Evolutionary conservation across 1,139 yeast species (phyloP).

Genomic region (Candida smagusa): DNA sequence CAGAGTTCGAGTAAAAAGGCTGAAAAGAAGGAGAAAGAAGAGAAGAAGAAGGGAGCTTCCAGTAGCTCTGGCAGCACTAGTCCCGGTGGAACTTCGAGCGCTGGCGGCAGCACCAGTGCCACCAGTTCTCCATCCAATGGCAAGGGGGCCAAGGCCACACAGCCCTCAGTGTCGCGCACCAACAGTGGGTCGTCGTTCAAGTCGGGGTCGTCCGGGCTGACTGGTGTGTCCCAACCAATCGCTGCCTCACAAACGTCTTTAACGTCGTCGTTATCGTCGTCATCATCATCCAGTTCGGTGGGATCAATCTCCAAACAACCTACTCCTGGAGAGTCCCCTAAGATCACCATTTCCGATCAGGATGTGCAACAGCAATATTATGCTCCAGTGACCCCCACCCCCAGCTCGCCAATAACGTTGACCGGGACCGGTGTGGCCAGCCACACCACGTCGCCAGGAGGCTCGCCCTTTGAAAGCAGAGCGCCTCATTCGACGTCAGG

Average conservation of each 20-base stretch:
- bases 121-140: neutral
- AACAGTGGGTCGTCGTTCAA: constrained; percentile 29
- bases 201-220: constrained; percentile 13
- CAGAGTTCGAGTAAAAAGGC: constrained; percentile 37
- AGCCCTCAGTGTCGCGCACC: constrained; percentile 35
- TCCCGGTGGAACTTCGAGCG: neutral
- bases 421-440: constrained; percentile 3
- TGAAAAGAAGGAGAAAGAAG: constrained; percentile 29
- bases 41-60: constrained; percentile 16
- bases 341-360: constrained; percentile 24
- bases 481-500: constrained; percentile 13
- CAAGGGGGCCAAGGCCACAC: constrained; percentile 12
- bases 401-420: constrained; percentile 27
- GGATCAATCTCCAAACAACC: constrained; percentile 8
- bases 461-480: constrained; percentile 15
- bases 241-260: constrained; percentile 2
- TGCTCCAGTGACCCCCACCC: constrained; percentile 31
- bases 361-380: constrained; percentile 11
- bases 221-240: constrained; percentile 1
- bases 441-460: constrained; percentile 6
- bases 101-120: neutral
- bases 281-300: neutral
- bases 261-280: constrained; percentile 3
- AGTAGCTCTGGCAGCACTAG: constrained; percentile 6
- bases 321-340: constrained; percentile 23